These are phyloP conservation scores for Collybia sp. DNA, from an alignment of 768 basidiomycete genomes.

Conservation along the genomic window DNA sequence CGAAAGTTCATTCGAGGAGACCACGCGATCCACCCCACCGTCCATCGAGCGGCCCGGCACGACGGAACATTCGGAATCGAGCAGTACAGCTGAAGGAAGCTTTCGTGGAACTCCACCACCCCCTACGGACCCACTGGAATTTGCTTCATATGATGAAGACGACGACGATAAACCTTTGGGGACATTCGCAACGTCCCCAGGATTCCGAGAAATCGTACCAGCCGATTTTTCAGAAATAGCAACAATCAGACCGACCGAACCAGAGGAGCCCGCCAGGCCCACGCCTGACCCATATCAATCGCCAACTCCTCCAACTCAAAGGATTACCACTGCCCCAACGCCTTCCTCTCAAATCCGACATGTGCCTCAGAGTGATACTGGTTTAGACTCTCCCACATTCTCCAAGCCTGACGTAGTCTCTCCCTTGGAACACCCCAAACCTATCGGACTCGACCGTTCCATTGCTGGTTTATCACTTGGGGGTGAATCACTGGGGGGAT, in stretches of 20 bases:
- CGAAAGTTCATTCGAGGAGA: conserved; percentile 21
- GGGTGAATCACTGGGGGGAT: conserved; percentile 33
- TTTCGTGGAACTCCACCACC: conserved; percentile 20
- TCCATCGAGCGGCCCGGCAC: conserved; percentile 18
- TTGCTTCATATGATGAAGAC: conserved; percentile 20
- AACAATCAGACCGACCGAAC: conserved; percentile 32
- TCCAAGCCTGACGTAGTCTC: conserved; percentile 24
- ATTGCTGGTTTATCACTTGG: conserved; percentile 33
- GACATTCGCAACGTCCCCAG: conserved; percentile 32
- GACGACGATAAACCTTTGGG: conserved; percentile 27
- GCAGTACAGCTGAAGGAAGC: conserved; percentile 17
- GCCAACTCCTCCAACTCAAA: conserved; percentile 9
- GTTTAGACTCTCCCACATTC: conserved; percentile 22
- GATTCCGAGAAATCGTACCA: conserved; percentile 49
- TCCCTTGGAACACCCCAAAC: conserved; percentile 26
- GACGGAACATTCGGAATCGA: conserved; percentile 20
- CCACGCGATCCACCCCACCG: conserved; percentile 13
- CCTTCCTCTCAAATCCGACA: conserved; percentile 10
- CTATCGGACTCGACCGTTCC: conserved; percentile 24
- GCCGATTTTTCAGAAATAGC: conserved; percentile 37
- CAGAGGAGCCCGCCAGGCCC: conserved; percentile 16
- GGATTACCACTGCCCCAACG: conserved; percentile 23
- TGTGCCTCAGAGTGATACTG: conserved; percentile 15
- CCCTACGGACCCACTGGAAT: conserved; percentile 25
- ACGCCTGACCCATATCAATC: conserved; percentile 9